Evolutionary conservation across 352 stramenopile species (phyloP).

Genomic region (Phytopythium delawarense): DNA sequence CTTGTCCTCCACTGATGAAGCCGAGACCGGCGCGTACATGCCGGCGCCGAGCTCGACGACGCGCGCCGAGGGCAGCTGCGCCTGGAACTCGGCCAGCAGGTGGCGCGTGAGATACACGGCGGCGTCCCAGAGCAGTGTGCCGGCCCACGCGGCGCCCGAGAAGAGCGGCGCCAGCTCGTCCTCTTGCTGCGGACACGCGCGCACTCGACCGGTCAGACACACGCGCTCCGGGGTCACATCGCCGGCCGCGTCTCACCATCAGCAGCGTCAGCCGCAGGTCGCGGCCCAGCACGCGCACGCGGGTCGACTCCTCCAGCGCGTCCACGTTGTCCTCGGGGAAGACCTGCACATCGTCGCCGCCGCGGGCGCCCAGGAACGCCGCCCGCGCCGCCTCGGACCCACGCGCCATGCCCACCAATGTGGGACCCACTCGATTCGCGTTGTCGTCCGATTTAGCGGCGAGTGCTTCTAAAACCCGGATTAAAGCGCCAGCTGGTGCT

Average conservation of each 20-base stretch:
- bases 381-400: not conserved
- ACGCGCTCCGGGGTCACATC: not conserved
- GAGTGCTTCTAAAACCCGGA: too few relatives aligned
- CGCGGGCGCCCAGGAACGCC: slow-evolving; percentile 5
- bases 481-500: too few relatives aligned
- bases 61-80: slow-evolving; percentile 27
- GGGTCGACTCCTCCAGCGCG: slow-evolving; percentile 47
- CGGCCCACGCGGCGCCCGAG: slow-evolving; percentile 90
- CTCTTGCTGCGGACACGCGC: slow-evolving; percentile 39
- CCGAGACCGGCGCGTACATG: slow-evolving; percentile 40
- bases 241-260: slow-evolving; percentile 28
- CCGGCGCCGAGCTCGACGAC: slow-evolving; percentile 83
- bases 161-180: slow-evolving; percentile 92
- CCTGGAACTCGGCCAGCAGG: slow-evolving; percentile 45
- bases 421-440: too few relatives aligned
- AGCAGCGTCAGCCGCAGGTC: slow-evolving; percentile 59
- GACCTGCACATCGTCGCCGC: slow-evolving; percentile 27
- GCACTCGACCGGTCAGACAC: not conserved
- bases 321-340: slow-evolving; percentile 54
- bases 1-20: not conserved
- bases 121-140: slow-evolving; percentile 89
- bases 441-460: too few relatives aligned
- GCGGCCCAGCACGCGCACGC: slow-evolving; percentile 47
- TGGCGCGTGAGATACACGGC: slow-evolving; percentile 60
- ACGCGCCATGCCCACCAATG: not conserved